Conservation (phyloP, 148 eudicot species). For the Camellia lanceoleosa region DNA sequence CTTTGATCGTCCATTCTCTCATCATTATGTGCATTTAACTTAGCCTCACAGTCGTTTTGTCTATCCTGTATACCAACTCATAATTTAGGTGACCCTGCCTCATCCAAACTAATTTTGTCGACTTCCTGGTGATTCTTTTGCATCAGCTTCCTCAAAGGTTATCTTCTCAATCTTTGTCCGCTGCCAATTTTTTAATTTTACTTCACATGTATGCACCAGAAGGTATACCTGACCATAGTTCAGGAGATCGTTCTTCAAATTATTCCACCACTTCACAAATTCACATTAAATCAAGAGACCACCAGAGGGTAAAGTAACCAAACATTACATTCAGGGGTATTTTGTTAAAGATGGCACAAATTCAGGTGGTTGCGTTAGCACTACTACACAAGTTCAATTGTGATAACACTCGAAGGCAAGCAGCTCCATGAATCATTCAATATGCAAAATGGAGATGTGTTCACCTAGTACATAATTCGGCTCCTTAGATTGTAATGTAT, state of each 20-base stretch:
- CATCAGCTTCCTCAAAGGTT: too few species aligned
- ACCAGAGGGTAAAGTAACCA: neutral
- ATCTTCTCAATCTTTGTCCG: too few species aligned
- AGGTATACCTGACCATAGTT: constrained; percentile 58
- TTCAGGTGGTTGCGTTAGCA: neutral
- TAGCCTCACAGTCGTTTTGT: too few species aligned
- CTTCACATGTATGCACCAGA: constrained; percentile 69
- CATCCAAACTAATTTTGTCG: too few species aligned
- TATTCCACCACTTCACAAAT: neutral
- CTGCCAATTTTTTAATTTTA: constrained; percentile 45
- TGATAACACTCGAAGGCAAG: neutral
- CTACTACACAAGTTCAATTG: neutral
- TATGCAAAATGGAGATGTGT: constrained; percentile 4
- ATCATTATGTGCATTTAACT: too few species aligned
- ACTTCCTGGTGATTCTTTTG: too few species aligned
- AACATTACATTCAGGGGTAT: neutral
- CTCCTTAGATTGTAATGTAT: neutral
- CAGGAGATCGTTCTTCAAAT: constrained; percentile 12
- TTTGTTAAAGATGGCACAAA: neutral
- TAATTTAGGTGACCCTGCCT: too few species aligned
- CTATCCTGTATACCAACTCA: too few species aligned
- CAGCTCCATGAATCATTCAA: neutral
- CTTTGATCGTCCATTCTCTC: too few species aligned
- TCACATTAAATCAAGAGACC: neutral
- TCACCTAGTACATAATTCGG: neutral